These are phyloP conservation scores for Saccharata proteae DNA, from an alignment of 2,329 filamentous ascomycete species.

Conservation along the genomic window DNA sequence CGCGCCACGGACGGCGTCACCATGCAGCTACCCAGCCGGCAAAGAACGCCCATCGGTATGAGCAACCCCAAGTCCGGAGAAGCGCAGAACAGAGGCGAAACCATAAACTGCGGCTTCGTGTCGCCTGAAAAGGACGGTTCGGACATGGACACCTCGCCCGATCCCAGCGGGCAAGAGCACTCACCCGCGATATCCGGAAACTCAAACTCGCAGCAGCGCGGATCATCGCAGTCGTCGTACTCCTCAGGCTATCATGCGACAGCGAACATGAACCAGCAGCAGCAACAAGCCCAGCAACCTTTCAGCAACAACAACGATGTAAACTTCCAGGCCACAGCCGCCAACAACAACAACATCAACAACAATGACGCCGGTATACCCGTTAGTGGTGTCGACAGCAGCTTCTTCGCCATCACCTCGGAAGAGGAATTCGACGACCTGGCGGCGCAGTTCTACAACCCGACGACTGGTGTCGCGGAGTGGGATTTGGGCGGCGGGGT, in stretches of 20 bases:
- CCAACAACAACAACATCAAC: no score
- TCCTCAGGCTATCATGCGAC: no score
- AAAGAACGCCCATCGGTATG: slow-evolving; percentile 2
- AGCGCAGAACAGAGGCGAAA: not conserved
- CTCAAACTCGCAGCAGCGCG: slow-evolving; percentile 20
- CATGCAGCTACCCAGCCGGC: slow-evolving; percentile 6
- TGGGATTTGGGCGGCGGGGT: slow-evolving; percentile 17
- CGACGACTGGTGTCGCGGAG: slow-evolving; percentile 3
- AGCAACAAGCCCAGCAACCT: no score
- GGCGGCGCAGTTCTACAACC: slow-evolving; percentile 3
- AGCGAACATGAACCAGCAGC: no score
- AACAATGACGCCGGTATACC: slow-evolving; percentile 5
- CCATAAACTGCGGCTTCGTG: slow-evolving; percentile 7
- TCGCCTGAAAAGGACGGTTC: slow-evolving; percentile 9
- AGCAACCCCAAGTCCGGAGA: not conserved
- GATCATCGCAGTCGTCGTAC: slow-evolving; percentile 24
- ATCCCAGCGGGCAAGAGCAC: slow-evolving; percentile 17
- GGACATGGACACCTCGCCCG: slow-evolving; percentile 26
- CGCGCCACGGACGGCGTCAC: not conserved
- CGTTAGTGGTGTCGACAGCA: slow-evolving; percentile 10
- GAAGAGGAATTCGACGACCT: slow-evolving; percentile 14
- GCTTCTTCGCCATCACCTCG: slow-evolving; percentile 15
- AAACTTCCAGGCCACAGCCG: no score
- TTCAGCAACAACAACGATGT: no score
- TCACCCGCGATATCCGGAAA: slow-evolving; percentile 21